These are phyloP conservation scores for Skeletonema tropicum DNA, from an alignment of 108 stramenopile genomes.

Conservation along the genomic window DNA sequence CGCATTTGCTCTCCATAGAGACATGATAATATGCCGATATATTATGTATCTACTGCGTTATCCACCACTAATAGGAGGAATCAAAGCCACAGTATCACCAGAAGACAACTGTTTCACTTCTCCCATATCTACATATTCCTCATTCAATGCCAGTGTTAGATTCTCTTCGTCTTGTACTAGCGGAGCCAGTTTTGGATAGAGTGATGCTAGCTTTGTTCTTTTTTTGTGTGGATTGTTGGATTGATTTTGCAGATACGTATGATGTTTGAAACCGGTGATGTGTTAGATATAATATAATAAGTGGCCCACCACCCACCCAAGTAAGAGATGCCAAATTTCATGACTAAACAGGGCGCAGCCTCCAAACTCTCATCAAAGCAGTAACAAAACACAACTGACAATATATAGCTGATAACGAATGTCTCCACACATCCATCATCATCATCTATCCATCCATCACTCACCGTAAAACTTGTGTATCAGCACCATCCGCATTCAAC, in stretches of 20 bases:
- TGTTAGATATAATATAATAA: neutral
- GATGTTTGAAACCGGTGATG: too few relatives aligned
- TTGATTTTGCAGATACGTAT: neutral
- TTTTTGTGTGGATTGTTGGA: conserved; percentile 8
- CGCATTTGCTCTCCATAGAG: neutral
- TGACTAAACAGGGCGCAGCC: too few relatives aligned
- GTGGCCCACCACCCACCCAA: too few relatives aligned
- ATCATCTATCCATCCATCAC: neutral
- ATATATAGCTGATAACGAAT: neutral
- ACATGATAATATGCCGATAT: neutral
- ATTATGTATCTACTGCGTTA: conserved; percentile 4
- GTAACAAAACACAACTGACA: too few relatives aligned
- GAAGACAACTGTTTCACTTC: conserved; percentile 58
- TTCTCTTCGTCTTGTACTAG: conserved; percentile 80
- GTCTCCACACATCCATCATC: neutral
- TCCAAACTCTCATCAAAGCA: neutral
- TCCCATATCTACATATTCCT: conserved; percentile 79
- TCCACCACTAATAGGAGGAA: conserved; percentile 89
- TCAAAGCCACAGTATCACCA: conserved; percentile 84
- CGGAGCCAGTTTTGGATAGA: conserved; percentile 62
- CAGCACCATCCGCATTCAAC: conserved; percentile 43
- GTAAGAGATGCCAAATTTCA: too few relatives aligned
- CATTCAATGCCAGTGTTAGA: conserved; percentile 84
- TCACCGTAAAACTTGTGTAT: conserved; percentile 57
- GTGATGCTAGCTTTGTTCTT: conserved; percentile 56